phyloP scores from a whole-genome alignment of 2,329 filamentous ascomycete species.

The Nemania sp. region DNA sequence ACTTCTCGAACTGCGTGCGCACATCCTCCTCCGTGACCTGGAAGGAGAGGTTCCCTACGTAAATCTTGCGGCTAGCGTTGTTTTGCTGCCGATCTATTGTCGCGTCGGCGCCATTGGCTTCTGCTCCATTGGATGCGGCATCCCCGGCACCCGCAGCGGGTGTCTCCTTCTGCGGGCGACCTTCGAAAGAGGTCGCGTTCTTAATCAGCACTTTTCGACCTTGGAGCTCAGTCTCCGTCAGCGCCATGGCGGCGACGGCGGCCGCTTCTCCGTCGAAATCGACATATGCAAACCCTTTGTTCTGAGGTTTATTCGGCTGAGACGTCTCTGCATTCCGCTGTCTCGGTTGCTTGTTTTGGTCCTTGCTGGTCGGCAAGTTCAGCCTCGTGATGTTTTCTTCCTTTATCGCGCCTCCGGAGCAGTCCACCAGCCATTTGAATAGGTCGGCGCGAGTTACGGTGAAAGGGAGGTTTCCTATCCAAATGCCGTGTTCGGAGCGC shows the following conservation, averaged over 20 bases:
- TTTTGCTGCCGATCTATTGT: conserved; percentile 41
- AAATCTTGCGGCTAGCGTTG: conserved; percentile 76
- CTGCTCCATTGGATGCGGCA: conserved; percentile 34
- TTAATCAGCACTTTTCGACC: conserved; percentile 90
- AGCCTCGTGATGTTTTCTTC: conserved; percentile 79
- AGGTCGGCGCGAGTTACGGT: conserved; percentile 73
- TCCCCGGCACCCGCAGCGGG: conserved; percentile 39
- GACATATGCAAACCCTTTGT: conserved; percentile 95
- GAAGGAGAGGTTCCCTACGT: conserved; percentile 88
- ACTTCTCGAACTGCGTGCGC: conserved; percentile 78
- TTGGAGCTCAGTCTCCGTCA: conserved; percentile 80
- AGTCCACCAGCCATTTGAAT: conserved; percentile 76
- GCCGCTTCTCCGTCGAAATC: conserved; percentile 77
- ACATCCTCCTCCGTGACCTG: conserved; percentile 80
- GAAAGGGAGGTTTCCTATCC: conserved; percentile 96
- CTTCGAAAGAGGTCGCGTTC: conserved; percentile 85
- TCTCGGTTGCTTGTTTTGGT: conserved; percentile 24
- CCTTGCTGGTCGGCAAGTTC: conserved; percentile 70
- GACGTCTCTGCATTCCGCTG: conserved; percentile 30
- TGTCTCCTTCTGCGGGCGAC: conserved; percentile 71
- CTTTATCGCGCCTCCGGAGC: conserved; percentile 66
- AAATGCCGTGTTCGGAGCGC: conserved; percentile 82
- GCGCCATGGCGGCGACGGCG: conserved; percentile 74
- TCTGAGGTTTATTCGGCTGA: conserved; percentile 50
- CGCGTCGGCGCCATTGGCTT: conserved; percentile 25